Conservation (phyloP, 805 yeast species). For the Pichia phayaonensis region DNA sequence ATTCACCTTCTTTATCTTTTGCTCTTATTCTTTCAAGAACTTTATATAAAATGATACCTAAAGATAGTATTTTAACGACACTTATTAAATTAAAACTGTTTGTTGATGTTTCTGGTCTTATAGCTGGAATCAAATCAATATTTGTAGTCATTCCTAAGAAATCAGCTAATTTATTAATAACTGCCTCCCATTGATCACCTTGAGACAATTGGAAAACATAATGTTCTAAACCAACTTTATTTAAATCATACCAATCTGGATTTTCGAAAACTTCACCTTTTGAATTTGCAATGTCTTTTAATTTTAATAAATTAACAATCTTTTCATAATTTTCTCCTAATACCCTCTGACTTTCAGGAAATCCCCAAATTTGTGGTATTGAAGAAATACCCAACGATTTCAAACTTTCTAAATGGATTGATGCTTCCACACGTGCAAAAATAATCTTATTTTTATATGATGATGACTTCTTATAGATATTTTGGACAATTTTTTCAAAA, state of each 20-base stretch:
- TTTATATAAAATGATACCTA: neutral
- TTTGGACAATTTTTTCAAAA: constrained; percentile 33
- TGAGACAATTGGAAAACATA: constrained; percentile 9
- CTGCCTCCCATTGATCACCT: constrained; percentile 11
- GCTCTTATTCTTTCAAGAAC: neutral
- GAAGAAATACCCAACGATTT: constrained; percentile 35
- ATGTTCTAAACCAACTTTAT: constrained; percentile 13
- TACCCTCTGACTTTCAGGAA: constrained; percentile 32
- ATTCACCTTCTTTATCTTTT: neutral
- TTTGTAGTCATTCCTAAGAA: constrained; percentile 5
- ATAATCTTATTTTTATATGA: constrained; percentile 31
- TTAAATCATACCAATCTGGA: constrained; percentile 5
- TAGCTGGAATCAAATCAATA: constrained; percentile 5
- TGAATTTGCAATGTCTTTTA: neutral
- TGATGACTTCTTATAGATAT: constrained; percentile 39
- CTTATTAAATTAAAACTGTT: constrained; percentile 2
- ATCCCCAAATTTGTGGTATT: constrained; percentile 63
- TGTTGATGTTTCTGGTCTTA: neutral
- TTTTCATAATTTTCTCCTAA: constrained; percentile 5
- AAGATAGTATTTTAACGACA: neutral
- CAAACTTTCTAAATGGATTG: constrained; percentile 35
- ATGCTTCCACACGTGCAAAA: constrained; percentile 46
- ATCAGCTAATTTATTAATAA: constrained; percentile 4
- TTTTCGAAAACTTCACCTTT: constrained; percentile 2
- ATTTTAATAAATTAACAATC: neutral